Evolutionary conservation across 495 filamentous ascomycete genomes (phyloP), one percentile per base, ranked within the genome.

Genomic region (Penicillium nucicola): DNA sequence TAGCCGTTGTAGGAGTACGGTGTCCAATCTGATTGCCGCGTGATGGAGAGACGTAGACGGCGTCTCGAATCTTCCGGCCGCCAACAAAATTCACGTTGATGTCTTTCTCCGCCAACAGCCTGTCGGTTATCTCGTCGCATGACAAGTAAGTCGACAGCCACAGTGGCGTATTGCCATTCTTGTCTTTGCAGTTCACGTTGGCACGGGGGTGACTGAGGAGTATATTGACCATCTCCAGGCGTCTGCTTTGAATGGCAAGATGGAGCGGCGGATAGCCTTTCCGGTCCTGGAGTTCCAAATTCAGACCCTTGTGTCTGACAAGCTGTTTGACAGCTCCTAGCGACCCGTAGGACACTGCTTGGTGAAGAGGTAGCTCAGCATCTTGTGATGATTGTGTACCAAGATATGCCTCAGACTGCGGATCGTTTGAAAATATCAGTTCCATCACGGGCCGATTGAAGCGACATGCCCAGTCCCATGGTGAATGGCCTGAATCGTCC

Each of bases 241-340:
- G 34, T 10, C 40, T 15, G 17, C 14, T 48, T 18, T 22, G 18
- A 47, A 56, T 36, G 18, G 48, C 54, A 15, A 56, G 48, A 42
- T 56, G 4, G 28, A 56, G 33, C 38, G 44, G 44, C 18, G 48
- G 48, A 42, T 52, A 25, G 4, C 54, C 43, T 8, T 56, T 45
- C 5, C 38, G 20, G 25, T 56, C 30, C n/a, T 52, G 11, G 6
- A n/a, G 34, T 5, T 47, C 34, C 2, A 53, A 32, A 13, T 28
- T 15, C 4, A 17, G 38, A 11, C 34, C 25, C n/a, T 52, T 48
- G 19, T 37, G 14, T 38, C 22, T 14, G 11, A 57, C 48, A 43
- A 57, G 44, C 17, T 30, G 39, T 11, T 35, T n/a, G 28, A 57
- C 12, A 48, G 23, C 39, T 11, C 25, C 42, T 23, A 39, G 2